Conservation (phyloP, 306 rosid species). For the Castanea crenata region DNA sequence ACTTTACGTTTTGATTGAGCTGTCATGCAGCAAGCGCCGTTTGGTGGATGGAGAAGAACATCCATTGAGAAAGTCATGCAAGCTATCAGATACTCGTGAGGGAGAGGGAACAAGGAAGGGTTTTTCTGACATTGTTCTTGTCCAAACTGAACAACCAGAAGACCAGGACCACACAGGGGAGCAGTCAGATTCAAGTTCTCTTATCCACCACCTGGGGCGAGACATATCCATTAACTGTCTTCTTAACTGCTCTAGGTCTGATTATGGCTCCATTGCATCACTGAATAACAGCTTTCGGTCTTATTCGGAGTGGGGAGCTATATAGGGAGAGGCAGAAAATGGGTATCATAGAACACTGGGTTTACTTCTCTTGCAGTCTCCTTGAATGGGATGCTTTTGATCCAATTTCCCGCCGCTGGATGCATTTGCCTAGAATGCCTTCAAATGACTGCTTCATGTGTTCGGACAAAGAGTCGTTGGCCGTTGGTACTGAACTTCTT, state of each 20-base stretch:
- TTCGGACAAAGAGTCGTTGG: slow-evolving; percentile 77
- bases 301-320: slow-evolving; percentile 56
- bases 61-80: slow-evolving; percentile 33
- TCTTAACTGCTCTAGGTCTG: slow-evolving; percentile 59
- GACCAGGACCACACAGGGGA: slow-evolving; percentile 28
- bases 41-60: slow-evolving; percentile 36
- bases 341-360: slow-evolving; percentile 71
- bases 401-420: slow-evolving; percentile 52
- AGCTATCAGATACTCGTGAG: slow-evolving; percentile 25
- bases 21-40: slow-evolving; percentile 38
- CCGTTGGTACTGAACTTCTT: slow-evolving; percentile 78
- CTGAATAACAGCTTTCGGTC: slow-evolving; percentile 54
- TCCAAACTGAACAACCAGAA: slow-evolving; percentile 21
- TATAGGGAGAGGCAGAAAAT: slow-evolving; percentile 47
- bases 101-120: slow-evolving; percentile 23
- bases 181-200: slow-evolving; percentile 33
- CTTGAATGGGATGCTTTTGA: slow-evolving; percentile 73
- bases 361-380: slow-evolving; percentile 68
- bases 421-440: slow-evolving; percentile 58
- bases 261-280: slow-evolving; percentile 56
- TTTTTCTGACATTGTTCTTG: slow-evolving; percentile 11
- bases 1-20: slow-evolving; percentile 33
- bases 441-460: slow-evolving; percentile 57
- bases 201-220: slow-evolving; percentile 49
- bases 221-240: slow-evolving; percentile 60